Evolutionary conservation across 2,329 filamentous ascomycete species (phyloP).

Genomic region (Neocucurbitaria cava): DNA sequence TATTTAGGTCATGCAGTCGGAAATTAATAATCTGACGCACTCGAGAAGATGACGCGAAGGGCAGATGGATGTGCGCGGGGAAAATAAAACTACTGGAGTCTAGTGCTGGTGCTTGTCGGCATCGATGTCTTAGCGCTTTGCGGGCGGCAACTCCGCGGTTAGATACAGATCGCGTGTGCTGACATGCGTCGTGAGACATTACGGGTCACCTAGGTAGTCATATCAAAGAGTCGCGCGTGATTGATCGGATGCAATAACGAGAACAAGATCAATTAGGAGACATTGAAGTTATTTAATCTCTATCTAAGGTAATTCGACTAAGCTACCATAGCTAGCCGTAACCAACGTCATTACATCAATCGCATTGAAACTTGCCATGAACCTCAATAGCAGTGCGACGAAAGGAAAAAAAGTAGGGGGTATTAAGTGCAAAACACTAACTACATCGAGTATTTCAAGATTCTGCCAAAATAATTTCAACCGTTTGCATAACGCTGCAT

Average conservation of each 20-base stretch:
- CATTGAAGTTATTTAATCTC: not conserved
- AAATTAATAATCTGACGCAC: conserved; percentile 6
- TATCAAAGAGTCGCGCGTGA: too few relatives aligned
- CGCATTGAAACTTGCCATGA: conserved; percentile 3
- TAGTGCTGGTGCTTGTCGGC: too few relatives aligned
- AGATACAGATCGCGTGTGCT: not conserved
- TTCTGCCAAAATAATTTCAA: conserved; percentile 12
- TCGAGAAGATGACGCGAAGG: conserved; percentile 14
- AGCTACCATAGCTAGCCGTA: conserved; percentile 17
- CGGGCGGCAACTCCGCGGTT: not conserved
- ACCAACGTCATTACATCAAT: conserved; percentile 24
- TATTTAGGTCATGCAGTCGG: not conserved
- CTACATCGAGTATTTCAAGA: conserved; percentile 2
- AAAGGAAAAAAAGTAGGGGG: too few relatives aligned
- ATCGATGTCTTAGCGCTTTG: conserved; percentile 7
- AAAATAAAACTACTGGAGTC: conserved; percentile 1
- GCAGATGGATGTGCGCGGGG: conserved; percentile 9
- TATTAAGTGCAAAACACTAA: conserved; percentile 17
- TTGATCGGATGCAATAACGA: not conserved
- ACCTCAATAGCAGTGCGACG: conserved; percentile 2
- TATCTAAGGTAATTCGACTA: conserved; percentile 19
- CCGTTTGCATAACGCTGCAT: conserved; percentile 39
- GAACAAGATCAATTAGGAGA: not conserved
- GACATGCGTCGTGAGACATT: too few relatives aligned
- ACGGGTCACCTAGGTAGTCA: too few relatives aligned